Percentiles rank a stretch among this genome's conserved stretches.
Evolutionary conservation across 2,329 filamentous ascomycete species (phyloP).

Genomic region (Fusarium dlaminii): DNA sequence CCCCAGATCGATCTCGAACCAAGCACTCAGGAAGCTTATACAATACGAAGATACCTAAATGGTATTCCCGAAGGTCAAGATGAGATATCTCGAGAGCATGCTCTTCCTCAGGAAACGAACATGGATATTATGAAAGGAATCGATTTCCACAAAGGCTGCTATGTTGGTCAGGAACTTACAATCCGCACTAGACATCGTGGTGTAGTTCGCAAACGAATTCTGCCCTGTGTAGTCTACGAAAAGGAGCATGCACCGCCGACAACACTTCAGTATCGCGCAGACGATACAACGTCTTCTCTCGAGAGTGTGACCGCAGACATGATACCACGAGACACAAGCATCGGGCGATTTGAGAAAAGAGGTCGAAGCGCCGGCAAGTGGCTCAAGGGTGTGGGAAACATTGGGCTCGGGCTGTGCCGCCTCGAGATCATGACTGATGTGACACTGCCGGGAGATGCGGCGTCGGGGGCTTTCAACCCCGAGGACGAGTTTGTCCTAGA

Average conservation of each 20-base stretch:
- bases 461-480: slow-evolving; percentile 68
- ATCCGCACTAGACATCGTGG: slow-evolving; percentile 95
- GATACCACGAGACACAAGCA: slow-evolving; percentile 58
- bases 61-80: slow-evolving; percentile 86
- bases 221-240: slow-evolving; percentile 81
- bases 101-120: slow-evolving; percentile 88
- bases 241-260: slow-evolving; percentile 51
- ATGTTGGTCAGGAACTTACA: slow-evolving; percentile 95
- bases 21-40: slow-evolving; percentile 70
- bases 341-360: slow-evolving; percentile 62
- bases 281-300: slow-evolving; percentile 31
- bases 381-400: slow-evolving; percentile 80
- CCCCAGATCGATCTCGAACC: slow-evolving; percentile 56
- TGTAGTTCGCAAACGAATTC: slow-evolving; percentile 87
- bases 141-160: slow-evolving; percentile 96
- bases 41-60: slow-evolving; percentile 77
- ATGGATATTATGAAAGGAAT: slow-evolving; percentile 87
- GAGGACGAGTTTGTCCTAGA: slow-evolving; percentile 70
- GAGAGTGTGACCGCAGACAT: slow-evolving; percentile 46
- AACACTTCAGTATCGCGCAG: slow-evolving; percentile 59
- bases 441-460: slow-evolving; percentile 73
- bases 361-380: slow-evolving; percentile 84
- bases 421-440: slow-evolving; percentile 91
- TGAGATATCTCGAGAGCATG: slow-evolving; percentile 76
- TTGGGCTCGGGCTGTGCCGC: slow-evolving; percentile 87